These are phyloP conservation scores for Nakaseomyces bracarensis DNA, from an alignment of 1,139 yeast genomes.

Conservation along the genomic window DNA sequence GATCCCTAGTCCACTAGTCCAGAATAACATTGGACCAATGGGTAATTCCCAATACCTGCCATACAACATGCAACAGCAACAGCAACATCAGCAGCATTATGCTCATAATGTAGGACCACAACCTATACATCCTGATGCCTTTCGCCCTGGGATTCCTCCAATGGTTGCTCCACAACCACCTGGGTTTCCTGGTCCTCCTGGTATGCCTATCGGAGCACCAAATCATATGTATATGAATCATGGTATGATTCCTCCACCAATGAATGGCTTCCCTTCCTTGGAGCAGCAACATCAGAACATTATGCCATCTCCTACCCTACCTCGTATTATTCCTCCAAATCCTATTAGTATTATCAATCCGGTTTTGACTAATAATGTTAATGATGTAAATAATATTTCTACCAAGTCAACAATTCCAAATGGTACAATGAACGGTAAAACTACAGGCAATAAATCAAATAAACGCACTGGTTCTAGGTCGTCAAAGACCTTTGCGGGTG, in stretches of 20 bases:
- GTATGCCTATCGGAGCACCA: constrained; percentile 1
- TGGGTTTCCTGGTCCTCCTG: neutral
- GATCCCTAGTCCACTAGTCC: neutral
- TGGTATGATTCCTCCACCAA: constrained; percentile 2
- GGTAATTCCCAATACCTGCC: constrained; percentile 8
- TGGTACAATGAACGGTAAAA: neutral
- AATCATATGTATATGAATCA: constrained; percentile 3
- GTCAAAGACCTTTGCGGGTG: constrained; percentile 18
- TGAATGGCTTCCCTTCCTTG: constrained; percentile 7
- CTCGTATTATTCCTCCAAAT: constrained; percentile 5
- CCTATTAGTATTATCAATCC: constrained; percentile 1
- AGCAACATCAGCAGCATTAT: constrained; percentile 4
- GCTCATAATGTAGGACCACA: neutral
- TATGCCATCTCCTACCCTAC: neutral
- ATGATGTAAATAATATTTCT: neutral
- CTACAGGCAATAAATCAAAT: neutral
- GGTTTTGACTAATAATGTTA: neutral
- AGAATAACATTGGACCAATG: constrained; percentile 1
- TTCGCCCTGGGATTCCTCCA: constrained; percentile 3
- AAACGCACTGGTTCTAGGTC: constrained; percentile 3
- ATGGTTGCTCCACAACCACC: constrained; percentile 4
- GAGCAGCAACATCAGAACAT: constrained; percentile 6
- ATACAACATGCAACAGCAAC: constrained; percentile 11
- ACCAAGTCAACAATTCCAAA: no score
- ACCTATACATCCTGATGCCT: neutral